These are phyloP conservation scores for Aspergillus baeticus DNA, from an alignment of 495 filamentous ascomycete genomes.

Conservation along the genomic window DNA sequence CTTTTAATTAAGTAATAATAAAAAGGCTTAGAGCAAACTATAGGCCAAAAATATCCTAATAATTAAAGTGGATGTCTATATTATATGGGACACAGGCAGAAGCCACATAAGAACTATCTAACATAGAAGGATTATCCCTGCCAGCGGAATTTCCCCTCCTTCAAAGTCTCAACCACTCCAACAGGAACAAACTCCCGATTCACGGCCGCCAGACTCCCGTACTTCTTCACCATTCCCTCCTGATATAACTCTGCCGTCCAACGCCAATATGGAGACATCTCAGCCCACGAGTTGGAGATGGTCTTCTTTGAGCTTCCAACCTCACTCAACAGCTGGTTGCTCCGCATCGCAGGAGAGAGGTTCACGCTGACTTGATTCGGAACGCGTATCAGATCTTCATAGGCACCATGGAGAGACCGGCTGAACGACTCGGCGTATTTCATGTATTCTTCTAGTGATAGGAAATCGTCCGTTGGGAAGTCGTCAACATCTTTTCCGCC, in stretches of 20 bases:
- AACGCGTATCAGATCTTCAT: slow-evolving; percentile 34
- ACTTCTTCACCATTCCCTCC: slow-evolving; percentile 55
- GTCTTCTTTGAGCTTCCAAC: slow-evolving; percentile 8
- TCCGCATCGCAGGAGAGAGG: slow-evolving; percentile 25
- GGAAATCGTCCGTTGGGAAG: slow-evolving; percentile 38
- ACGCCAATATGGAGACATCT: slow-evolving; percentile 58
- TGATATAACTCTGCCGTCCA: slow-evolving; percentile 63
- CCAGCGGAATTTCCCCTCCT: slow-evolving; percentile 59
- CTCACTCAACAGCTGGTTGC: slow-evolving; percentile 26
- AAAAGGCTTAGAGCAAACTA: too few species aligned
- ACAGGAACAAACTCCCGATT: slow-evolving; percentile 60
- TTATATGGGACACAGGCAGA: too few species aligned
- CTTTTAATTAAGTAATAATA: too few species aligned
- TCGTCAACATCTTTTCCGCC: slow-evolving; percentile 11
- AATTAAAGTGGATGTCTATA: too few species aligned
- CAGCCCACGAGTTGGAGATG: slow-evolving; percentile 32
- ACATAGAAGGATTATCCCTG: too few species aligned
- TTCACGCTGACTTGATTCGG: slow-evolving; percentile 37
- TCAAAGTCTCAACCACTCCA: slow-evolving; percentile 63
- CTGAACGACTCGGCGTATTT: slow-evolving; percentile 50
- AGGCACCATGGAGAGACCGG: slow-evolving; percentile 27
- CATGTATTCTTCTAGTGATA: slow-evolving; percentile 54
- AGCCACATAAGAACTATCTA: too few species aligned
- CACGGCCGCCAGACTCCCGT: slow-evolving; percentile 63
- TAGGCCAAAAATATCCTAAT: too few species aligned